phyloP scores from a whole-genome alignment of 2,329 filamentous ascomycete genomes.

The Colletotrichum melonis region DNA sequence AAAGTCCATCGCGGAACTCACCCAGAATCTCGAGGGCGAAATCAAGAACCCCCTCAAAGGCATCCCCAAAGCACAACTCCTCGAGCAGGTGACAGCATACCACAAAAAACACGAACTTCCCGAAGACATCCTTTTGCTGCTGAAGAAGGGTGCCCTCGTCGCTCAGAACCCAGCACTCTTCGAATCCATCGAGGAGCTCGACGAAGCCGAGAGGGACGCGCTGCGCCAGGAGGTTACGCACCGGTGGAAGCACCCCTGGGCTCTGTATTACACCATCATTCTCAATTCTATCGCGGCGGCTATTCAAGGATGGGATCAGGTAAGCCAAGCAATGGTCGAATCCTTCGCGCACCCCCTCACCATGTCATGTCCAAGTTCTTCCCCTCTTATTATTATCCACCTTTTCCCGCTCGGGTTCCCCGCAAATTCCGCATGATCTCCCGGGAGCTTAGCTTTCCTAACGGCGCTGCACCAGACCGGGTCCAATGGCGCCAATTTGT shows the following conservation, averaged over 20 bases:
- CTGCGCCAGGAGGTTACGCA: constrained; percentile 58
- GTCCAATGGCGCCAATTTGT: constrained; percentile 60
- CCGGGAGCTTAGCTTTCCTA: background rate
- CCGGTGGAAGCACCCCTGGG: constrained; percentile 60
- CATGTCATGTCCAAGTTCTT: background rate
- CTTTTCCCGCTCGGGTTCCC: background rate
- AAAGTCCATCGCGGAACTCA: constrained; percentile 22
- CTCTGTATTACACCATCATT: constrained; percentile 60
- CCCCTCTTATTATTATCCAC: background rate
- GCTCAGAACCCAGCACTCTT: constrained; percentile 62
- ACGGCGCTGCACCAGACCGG: constrained; percentile 46
- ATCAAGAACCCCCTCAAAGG: constrained; percentile 61
- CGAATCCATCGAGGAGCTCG: constrained; percentile 58
- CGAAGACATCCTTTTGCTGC: constrained; percentile 54
- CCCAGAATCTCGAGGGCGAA: constrained; percentile 40
- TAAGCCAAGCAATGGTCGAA: constrained; percentile 21
- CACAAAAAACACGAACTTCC: constrained; percentile 58
- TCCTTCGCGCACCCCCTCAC: no score
- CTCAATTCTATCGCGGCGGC: constrained; percentile 65
- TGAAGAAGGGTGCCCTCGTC: constrained; percentile 63
- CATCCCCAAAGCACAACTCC: constrained; percentile 61
- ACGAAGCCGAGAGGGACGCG: constrained; percentile 53
- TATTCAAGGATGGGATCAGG: constrained; percentile 61
- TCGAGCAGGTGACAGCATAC: constrained; percentile 66
- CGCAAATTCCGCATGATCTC: background rate